Conservation (phyloP, 169 alveolate species). For the Cryptosporidium ubiquitum region DNA sequence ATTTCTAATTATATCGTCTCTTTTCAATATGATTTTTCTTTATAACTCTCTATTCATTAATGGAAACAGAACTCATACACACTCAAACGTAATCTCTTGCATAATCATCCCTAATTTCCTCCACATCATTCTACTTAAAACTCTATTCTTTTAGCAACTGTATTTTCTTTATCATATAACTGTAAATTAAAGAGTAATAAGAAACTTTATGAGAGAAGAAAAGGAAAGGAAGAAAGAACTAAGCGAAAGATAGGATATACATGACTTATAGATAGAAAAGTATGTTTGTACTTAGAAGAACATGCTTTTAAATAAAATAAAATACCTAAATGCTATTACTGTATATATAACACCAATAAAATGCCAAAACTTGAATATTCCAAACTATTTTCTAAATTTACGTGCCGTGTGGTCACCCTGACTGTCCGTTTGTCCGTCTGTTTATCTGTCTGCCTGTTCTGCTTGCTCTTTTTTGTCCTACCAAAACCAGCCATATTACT, state of each 20-base stretch:
- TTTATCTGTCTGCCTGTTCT: not conserved
- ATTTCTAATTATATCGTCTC: conserved; percentile 1
- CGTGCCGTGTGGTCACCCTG: not conserved
- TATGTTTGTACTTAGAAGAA: not conserved
- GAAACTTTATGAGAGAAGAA: not conserved
- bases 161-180: too few relatives aligned
- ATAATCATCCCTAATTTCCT: conserved; percentile 25
- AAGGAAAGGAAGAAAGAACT: not conserved
- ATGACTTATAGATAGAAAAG: not conserved
- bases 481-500: not conserved
- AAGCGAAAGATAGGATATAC: not conserved
- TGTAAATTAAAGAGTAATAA: too few relatives aligned
- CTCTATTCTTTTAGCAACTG: not conserved
- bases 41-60: conserved; percentile 42
- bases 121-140: conserved; percentile 10
- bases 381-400: not conserved
- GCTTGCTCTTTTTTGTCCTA: not conserved
- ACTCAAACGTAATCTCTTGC: not conserved
- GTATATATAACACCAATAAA: not conserved
- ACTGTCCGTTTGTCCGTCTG: not conserved
- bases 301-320: too few relatives aligned
- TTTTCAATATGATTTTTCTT: conserved; percentile 31
- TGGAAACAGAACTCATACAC: conserved; percentile 27
- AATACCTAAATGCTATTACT: not conserved
- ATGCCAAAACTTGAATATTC: not conserved